phyloP scores from a whole-genome alignment of 345 rosid species.

The Reutealis trisperma region DNA sequence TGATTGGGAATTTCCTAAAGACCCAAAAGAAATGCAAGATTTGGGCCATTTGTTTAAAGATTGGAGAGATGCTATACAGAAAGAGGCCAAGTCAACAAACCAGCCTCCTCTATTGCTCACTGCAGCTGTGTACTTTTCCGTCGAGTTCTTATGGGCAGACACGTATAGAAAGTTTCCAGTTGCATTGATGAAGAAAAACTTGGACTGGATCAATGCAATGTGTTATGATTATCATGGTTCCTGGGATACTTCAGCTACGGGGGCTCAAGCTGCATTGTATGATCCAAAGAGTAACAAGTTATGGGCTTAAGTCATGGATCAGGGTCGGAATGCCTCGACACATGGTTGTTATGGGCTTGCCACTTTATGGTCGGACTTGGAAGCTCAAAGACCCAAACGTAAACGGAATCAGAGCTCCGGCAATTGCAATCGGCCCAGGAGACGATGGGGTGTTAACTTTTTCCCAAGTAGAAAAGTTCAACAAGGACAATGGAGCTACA shows the following conservation, averaged over 20 bases:
- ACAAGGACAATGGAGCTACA: conserved; percentile 31
- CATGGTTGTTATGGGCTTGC: conserved; percentile 64
- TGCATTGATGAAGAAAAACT: conserved; percentile 26
- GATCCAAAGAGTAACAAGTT: conserved; percentile 60
- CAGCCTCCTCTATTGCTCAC: conserved; percentile 47
- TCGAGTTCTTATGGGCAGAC: conserved; percentile 26
- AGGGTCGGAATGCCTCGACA: conserved; percentile 45
- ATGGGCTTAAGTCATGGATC: conserved; percentile 56
- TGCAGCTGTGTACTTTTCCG: conserved; percentile 54
- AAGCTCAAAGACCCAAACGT: conserved; percentile 44
- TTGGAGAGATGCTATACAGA: conserved; percentile 44
- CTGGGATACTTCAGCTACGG: conserved; percentile 45
- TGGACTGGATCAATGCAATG: conserved; percentile 73
- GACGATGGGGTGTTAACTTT: conserved; percentile 27
- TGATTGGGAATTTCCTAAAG: conserved; percentile 60
- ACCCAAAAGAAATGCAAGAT: conserved; percentile 39
- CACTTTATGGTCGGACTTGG: conserved; percentile 65
- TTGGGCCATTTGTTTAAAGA: conserved; percentile 36
- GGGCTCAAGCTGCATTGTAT: conserved; percentile 58
- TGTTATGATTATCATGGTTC: conserved; percentile 54
- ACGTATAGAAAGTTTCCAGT: conserved; percentile 38
- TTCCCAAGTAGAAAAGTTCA: conserved; percentile 34
- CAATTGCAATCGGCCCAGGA: conserved; percentile 41
- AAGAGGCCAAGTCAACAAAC: conserved; percentile 39
- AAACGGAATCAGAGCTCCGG: conserved; percentile 53